These are phyloP conservation scores for Aspergillus nidulans DNA, from an alignment of 495 filamentous ascomycete species.

Conservation along the genomic window DNA sequence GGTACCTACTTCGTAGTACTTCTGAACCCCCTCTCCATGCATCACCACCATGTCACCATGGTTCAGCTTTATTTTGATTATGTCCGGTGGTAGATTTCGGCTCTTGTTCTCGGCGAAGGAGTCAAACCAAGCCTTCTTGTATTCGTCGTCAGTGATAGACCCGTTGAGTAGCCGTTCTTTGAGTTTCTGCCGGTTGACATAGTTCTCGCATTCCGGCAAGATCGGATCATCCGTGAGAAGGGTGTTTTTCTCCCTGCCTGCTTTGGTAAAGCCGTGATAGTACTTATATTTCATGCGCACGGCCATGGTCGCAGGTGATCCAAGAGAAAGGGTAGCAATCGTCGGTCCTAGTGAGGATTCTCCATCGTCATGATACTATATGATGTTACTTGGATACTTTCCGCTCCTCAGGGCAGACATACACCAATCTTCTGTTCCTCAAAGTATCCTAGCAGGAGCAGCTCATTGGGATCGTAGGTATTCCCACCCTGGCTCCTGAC, in stretches of 20 bases:
- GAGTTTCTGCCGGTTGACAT: constrained; percentile 33
- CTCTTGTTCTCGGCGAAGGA: neutral
- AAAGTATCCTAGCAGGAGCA: constrained; percentile 72
- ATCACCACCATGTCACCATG: constrained; percentile 85
- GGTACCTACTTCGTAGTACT: constrained; percentile 62
- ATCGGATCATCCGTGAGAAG: constrained; percentile 23
- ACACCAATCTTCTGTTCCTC: constrained; percentile 64
- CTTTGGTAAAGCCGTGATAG: constrained; percentile 35
- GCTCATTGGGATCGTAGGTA: constrained; percentile 56
- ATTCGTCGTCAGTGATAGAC: constrained; percentile 17
- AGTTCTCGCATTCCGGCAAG: constrained; percentile 34
- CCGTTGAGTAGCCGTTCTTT: constrained; percentile 26
- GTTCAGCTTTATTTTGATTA: constrained; percentile 44
- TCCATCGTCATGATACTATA: constrained; percentile 80
- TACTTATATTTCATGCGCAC: constrained; percentile 64
- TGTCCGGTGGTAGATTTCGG: constrained; percentile 12
- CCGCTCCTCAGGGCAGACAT: constrained; percentile 26
- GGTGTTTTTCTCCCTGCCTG: neutral
- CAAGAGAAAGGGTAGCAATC: constrained; percentile 72
- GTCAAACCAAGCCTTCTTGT: constrained; percentile 10
- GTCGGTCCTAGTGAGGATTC: constrained; percentile 70
- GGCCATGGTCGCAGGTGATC: constrained; percentile 61
- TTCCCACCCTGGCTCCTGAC: constrained; percentile 24
- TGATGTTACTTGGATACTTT: constrained; percentile 13
- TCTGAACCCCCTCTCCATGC: constrained; percentile 69